Percentiles rank a stretch among this genome's conserved stretches.
Evolutionary conservation across 2,329 filamentous ascomycete genomes (phyloP).

Genomic region (Scedosporium dehoogii): DNA sequence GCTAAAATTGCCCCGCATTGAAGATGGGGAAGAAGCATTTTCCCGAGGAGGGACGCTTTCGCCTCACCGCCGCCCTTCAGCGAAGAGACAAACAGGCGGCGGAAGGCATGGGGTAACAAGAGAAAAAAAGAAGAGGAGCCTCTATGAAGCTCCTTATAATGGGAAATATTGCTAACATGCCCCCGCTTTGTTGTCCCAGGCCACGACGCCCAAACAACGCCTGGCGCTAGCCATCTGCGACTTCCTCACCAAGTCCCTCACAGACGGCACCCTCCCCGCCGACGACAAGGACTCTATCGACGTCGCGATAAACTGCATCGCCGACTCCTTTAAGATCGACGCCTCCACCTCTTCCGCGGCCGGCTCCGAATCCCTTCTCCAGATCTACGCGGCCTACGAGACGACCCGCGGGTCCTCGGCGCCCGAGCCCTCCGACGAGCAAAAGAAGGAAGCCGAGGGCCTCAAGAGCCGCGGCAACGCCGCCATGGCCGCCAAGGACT

Average conservation of each 20-base stretch:
- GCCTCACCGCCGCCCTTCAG: too few species aligned
- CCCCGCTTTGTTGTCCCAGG: background rate
- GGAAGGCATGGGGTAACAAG: too few species aligned
- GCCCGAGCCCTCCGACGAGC: slow-evolving; percentile 36
- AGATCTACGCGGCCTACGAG: slow-evolving; percentile 94
- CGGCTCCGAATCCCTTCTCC: slow-evolving; percentile 71
- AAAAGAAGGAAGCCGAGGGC: slow-evolving; percentile 73
- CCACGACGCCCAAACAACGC: slow-evolving; percentile 57
- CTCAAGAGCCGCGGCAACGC: slow-evolving; percentile 89
- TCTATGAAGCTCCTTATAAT: background rate
- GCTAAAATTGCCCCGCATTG: slow-evolving; percentile 1
- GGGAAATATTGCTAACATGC: background rate
- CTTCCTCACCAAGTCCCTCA: slow-evolving; percentile 76
- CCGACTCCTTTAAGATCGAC: slow-evolving; percentile 92
- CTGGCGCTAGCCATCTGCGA: slow-evolving; percentile 95
- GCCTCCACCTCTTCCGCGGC: slow-evolving; percentile 62
- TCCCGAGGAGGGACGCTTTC: too few species aligned
- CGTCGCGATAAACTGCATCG: slow-evolving; percentile 87
- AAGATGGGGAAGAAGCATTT: background rate
- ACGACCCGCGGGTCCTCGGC: slow-evolving; percentile 48
- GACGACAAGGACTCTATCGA: slow-evolving; percentile 94
- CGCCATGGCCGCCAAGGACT: slow-evolving; percentile 92
- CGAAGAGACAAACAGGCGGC: too few species aligned
- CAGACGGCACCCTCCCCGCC: slow-evolving; percentile 76
- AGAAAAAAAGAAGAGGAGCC: background rate